phyloP scores from a whole-genome alignment of 2,329 filamentous ascomycete genomes.

The Nannizzia gypsea region DNA sequence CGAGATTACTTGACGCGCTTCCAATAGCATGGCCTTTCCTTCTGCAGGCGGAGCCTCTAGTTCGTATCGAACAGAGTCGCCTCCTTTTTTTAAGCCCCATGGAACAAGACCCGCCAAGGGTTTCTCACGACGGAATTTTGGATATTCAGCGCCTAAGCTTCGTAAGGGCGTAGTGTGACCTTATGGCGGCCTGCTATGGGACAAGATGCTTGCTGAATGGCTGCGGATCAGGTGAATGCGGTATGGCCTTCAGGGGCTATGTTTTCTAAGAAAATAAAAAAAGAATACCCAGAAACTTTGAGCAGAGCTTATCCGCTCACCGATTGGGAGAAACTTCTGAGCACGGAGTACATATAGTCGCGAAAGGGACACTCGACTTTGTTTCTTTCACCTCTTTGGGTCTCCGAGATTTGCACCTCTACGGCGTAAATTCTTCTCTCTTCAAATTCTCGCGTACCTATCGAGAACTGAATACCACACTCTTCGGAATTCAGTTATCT shows the following conservation, averaged over 20 bases:
- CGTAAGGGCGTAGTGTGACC: not conserved
- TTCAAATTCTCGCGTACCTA: not conserved
- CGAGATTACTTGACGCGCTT: not conserved
- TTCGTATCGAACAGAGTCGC: not conserved
- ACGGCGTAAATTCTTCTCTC: not conserved
- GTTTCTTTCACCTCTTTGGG: not conserved
- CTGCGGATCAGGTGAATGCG: not conserved
- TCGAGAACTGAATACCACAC: too few species aligned
- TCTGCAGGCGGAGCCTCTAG: not conserved
- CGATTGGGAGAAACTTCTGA: not conserved
- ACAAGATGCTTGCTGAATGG: not conserved
- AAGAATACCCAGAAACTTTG: not conserved
- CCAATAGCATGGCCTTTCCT: not conserved
- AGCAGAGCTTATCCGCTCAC: not conserved
- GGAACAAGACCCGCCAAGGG: not conserved
- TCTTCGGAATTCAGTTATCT: too few species aligned
- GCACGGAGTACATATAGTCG: not conserved
- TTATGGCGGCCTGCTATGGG: not conserved
- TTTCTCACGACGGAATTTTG: not conserved
- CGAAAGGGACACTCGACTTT: not conserved
- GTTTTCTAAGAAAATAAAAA: not conserved
- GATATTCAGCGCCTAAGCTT: not conserved
- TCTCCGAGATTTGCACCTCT: not conserved
- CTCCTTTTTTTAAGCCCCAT: constrained; percentile 1
- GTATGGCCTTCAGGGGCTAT: not conserved